Evolutionary conservation across 106 monocot species (phyloP), one percentile per base, ranked within the genome.

Genomic region (Dendrobium officinale): DNA sequence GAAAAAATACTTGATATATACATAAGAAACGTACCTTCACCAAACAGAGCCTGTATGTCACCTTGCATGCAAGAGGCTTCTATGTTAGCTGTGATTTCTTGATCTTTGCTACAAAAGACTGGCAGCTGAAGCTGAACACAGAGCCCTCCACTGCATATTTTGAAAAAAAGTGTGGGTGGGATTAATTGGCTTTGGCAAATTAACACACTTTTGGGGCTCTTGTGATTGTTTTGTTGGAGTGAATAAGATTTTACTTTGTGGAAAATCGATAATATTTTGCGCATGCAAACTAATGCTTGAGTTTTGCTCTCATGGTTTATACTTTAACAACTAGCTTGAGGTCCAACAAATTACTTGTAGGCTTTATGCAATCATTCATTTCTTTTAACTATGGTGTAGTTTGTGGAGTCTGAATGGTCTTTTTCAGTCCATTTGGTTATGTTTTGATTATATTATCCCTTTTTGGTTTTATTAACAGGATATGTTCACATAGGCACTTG

Each of bases 401-500:
- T 66, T 70, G 7, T 70, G 70, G 29, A 70, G 15, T 70, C 37
- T 37, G 70, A 15, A 37, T 70, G 15, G 37, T 13, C 17, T 37
- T 37, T 70, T 70, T 37, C 3, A 37, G 15, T 37, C 70, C 16
- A 37, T 70, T 40, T 70, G 13, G 33, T 37, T 37, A 33, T 70
- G 27, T 70, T 80, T 81, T 75, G 51, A 80, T 49, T 72, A 6
- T 73, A 42, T 75, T 77, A 40, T 51, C n/a, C 61, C 26, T 19
- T 79, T 79, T 77, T 44, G 9, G 67, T 18, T 47, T 79, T 10
- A 27, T 72, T 61, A 91, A 82, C 88, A 98, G 98, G 94, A 73
- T 98, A 98, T 91, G 98, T 98, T 86, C 90, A 98, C 55, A 88
- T 98, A 55, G 94, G 98, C 55, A 92, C 84, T 41, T 98, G 98